A percentile compares a stretch with the other conserved stretches of the same genome.
Conservation (phyloP, 306 rosid genomes). For the Carpinus fangiana region DNA sequence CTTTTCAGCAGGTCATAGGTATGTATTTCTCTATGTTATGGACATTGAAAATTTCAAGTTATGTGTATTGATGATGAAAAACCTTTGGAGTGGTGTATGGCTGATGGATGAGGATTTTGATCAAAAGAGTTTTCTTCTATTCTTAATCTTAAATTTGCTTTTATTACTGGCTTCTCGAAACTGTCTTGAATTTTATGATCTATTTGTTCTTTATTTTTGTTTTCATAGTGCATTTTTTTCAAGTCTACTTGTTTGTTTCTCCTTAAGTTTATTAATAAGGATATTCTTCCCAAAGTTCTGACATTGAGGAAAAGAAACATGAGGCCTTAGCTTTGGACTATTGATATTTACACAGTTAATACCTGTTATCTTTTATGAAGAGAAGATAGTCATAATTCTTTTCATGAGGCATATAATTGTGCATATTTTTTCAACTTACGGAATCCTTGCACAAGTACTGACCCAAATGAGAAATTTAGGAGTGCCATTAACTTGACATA, state of each 20-base stretch:
- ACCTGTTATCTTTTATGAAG: background rate
- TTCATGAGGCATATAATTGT: too few relatives aligned
- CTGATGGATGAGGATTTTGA: background rate
- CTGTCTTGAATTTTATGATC: background rate
- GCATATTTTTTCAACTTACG: background rate
- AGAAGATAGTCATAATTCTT: background rate
- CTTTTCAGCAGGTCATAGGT: too few relatives aligned
- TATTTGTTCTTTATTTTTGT: background rate
- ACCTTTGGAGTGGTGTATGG: background rate
- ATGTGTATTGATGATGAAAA: background rate
- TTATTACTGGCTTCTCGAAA: background rate
- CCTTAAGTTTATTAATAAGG: background rate
- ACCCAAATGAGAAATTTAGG: background rate
- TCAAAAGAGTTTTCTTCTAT: background rate
- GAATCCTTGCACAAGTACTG: background rate
- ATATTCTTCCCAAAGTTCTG: background rate
- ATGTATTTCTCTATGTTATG: too few relatives aligned
- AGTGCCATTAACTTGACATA: background rate
- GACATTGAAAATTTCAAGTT: background rate
- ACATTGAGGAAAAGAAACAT: background rate
- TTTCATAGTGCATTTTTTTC: background rate
- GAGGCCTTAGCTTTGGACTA: background rate
- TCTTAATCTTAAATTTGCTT: background rate
- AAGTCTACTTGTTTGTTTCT: background rate
- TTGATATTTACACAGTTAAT: background rate